phyloP scores from a whole-genome alignment of 2,329 filamentous ascomycete genomes.

The Xylariales sp. region DNA sequence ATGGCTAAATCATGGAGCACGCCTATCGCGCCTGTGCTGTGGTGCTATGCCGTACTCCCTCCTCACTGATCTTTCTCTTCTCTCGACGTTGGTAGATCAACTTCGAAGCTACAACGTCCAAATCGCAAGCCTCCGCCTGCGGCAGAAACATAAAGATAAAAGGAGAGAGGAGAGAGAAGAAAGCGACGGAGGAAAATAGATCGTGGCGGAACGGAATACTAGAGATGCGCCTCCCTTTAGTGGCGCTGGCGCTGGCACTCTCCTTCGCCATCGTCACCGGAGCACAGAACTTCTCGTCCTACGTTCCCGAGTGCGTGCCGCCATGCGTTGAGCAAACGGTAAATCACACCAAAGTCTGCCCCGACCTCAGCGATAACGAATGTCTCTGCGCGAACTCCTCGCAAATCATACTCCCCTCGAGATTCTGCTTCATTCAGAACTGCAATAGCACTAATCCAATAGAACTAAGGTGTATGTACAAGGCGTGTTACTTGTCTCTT shows the following conservation, averaged over 20 bases:
- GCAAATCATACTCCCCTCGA: conserved; percentile 29
- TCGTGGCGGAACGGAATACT: background rate
- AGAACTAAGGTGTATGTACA: conserved; percentile 29
- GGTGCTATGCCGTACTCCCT: conserved; percentile 19
- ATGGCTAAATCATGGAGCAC: conserved; percentile 8
- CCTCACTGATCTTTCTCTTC: background rate
- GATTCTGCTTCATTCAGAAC: conserved; percentile 30
- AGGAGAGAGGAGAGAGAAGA: background rate
- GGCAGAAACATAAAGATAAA: background rate
- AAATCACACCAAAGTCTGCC: conserved; percentile 31
- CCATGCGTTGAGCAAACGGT: conserved; percentile 39
- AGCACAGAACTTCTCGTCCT: conserved; percentile 40
- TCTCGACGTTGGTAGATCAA: background rate
- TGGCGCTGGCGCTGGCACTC: conserved; percentile 6
- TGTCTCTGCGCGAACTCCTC: conserved; percentile 41
- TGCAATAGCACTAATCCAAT: conserved; percentile 14
- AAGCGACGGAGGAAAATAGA: background rate
- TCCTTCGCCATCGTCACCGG: conserved; percentile 18
- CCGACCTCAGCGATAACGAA: conserved; percentile 36
- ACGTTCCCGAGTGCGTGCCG: conserved; percentile 41
- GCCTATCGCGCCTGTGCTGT: conserved; percentile 14
- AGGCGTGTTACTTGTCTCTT: conserved; percentile 5
- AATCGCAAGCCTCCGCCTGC: background rate
- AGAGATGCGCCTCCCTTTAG: conserved; percentile 18
- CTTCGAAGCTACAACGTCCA: background rate